These are phyloP conservation scores for Neurospora sp. DNA, from an alignment of 495 filamentous ascomycete genomes.

Conservation along the genomic window DNA sequence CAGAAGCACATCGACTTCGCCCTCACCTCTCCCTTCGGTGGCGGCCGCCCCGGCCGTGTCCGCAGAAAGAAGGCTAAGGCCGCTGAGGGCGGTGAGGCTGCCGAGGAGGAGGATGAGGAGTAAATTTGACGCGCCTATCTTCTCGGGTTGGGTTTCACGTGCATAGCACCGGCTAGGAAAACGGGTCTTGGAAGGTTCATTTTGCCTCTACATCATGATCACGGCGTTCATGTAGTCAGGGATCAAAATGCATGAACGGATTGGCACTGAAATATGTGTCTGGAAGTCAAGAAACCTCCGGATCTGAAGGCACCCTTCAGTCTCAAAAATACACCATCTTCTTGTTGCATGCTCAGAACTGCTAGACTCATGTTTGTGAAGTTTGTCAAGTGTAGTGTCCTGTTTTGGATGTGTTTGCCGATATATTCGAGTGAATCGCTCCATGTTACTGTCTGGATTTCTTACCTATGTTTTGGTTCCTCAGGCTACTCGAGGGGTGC, in stretches of 20 bases:
- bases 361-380: not conserved
- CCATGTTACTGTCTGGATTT: not conserved
- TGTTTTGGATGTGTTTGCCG: not conserved
- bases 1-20: slow-evolving; percentile 99
- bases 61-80: slow-evolving; percentile 98
- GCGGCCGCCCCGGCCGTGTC: slow-evolving; percentile 91
- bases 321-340: slow-evolving; percentile 6
- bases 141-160: slow-evolving; percentile 20
- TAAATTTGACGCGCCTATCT: slow-evolving; percentile 27
- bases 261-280: slow-evolving; percentile 12
- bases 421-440: not conserved
- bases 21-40: slow-evolving; percentile 92
- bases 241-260: slow-evolving; percentile 20
- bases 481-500: not conserved
- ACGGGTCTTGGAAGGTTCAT: slow-evolving; percentile 22
- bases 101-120: slow-evolving; percentile 81
- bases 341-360: not conserved
- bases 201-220: slow-evolving; percentile 22
- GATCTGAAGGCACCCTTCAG: slow-evolving; percentile 1
- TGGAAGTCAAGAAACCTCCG: slow-evolving; percentile 7
- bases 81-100: slow-evolving; percentile 81
- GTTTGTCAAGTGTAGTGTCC: not conserved
- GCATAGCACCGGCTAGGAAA: slow-evolving; percentile 31
- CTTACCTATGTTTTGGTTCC: not conserved
- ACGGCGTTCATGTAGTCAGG: slow-evolving; percentile 22